phyloP scores from a whole-genome alignment of 2,329 filamentous ascomycete species.

The Beauveria rudraprayagi region DNA sequence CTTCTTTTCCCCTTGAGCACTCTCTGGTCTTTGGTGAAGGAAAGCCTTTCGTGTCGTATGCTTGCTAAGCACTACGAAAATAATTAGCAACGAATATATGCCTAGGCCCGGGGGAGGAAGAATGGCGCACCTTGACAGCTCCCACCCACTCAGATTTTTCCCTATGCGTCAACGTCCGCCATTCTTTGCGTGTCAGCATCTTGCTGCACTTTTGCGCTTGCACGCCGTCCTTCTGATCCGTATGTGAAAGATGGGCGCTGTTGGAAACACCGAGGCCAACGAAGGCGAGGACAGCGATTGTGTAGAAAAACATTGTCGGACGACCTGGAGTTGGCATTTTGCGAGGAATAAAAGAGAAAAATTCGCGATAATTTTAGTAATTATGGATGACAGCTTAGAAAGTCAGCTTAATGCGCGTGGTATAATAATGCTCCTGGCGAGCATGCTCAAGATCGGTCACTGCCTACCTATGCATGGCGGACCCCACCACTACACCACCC shows the following conservation, averaged over 20 bases:
- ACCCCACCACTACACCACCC: not conserved
- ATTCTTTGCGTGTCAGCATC: not conserved
- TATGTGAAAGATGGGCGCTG: not conserved
- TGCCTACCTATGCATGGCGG: not conserved
- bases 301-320: not conserved
- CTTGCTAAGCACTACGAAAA: not conserved
- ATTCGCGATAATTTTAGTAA: too few relatives aligned
- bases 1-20: not conserved
- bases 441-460: not conserved
- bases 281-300: too few relatives aligned
- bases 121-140: not conserved
- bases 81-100: not conserved
- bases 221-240: not conserved
- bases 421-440: not conserved
- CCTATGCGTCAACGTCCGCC: not conserved
- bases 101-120: not conserved
- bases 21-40: not conserved
- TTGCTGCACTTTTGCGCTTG: not conserved
- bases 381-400: not conserved
- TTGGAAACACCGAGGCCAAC: too few relatives aligned
- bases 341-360: not conserved
- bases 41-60: not conserved
- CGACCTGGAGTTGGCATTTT: not conserved
- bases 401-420: not conserved
- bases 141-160: not conserved